phyloP scores from a whole-genome alignment of 768 basidiomycete genomes.

The Xerocomellus amylosporus region DNA sequence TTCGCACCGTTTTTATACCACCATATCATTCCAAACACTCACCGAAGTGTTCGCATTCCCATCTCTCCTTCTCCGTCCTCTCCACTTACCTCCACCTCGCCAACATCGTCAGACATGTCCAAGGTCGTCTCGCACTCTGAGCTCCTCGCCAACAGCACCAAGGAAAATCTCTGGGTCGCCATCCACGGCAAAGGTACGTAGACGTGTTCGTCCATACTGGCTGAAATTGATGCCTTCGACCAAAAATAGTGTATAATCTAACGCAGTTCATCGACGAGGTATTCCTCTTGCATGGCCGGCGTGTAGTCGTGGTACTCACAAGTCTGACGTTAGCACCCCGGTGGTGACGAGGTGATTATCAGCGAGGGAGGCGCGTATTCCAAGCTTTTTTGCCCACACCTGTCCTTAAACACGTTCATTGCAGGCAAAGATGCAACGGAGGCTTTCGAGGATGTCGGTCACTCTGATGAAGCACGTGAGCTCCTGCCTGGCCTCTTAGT shows the following conservation, averaged over 20 bases:
- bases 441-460: slow-evolving; percentile 98
- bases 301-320: slow-evolving; percentile 6
- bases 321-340: slow-evolving; percentile 67
- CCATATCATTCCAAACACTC: slow-evolving; percentile 1
- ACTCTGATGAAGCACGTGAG: slow-evolving; percentile 95
- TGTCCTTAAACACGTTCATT: slow-evolving; percentile 2
- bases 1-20: slow-evolving; percentile 19
- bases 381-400: slow-evolving; percentile 2
- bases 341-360: slow-evolving; percentile 96
- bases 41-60: slow-evolving; percentile 1
- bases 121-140: slow-evolving; percentile 69
- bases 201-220: not conserved
- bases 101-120: slow-evolving; percentile 30
- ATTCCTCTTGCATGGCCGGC: slow-evolving; percentile 17
- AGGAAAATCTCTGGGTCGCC: slow-evolving; percentile 78
- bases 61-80: slow-evolving; percentile 6
- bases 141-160: slow-evolving; percentile 72
- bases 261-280: slow-evolving; percentile 96
- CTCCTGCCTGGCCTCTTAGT: slow-evolving; percentile 76
- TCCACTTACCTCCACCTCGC: slow-evolving; percentile 9
- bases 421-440: slow-evolving; percentile 94
- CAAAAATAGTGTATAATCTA: slow-evolving; percentile 78
- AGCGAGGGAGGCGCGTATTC: slow-evolving; percentile 79
- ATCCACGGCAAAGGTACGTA: slow-evolving; percentile 77
- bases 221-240: not conserved